Evolutionary conservation across 192 early-diverging fungal genomes (phyloP), one percentile per base, ranked within the genome.

Genomic region (Fimicolochytrium jonesii): DNA sequence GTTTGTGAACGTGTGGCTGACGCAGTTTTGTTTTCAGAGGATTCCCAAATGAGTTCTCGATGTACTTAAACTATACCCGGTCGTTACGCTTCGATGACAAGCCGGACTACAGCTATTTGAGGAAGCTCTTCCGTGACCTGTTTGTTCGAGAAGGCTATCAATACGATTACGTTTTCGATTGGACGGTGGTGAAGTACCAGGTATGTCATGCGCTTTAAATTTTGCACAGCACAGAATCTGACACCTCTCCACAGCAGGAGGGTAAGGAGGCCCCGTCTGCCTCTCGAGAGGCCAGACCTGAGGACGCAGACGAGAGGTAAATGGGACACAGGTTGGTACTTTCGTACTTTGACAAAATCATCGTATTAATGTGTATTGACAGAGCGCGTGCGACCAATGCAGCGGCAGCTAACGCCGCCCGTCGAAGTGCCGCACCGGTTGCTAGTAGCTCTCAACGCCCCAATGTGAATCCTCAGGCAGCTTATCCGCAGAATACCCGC

Each of bases 131-230:
- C 56, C 62, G 81, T 17, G 83, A 85, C 55, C 62, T 85, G 48
- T 85, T 84, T 56, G 68, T 84, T 22, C 65, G 83, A 11, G 79
- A 84, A 69, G 77, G 76, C n/a, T 82, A 73, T 55, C 75, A 80
- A 52, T 84, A 84, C 56, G 82, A 84, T 56, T 84, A 81, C 65
- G 82, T 82, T 28, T 85, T 85, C 69, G 83, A 85, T 69, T 85
- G 83, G 83, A 85, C 81, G 25, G 73, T 82, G 6, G 70, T 80
- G 26, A 80, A 80, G 48, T 77, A 76, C 61, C 69, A 72, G 50
- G 66, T 59, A 43, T 26, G 64, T 20, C n/a, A 4, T 18, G 23
- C 15, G 22, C 0, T 48, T 6, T n/a, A 46, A n/a, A n/a, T n/a
- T n/a, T n/a, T n/a, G n/a, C n/a, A n/a, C n/a, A n/a, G n/a, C n/a